Evolutionary conservation across 208 protist species (phyloP).

Genomic region (Wallacemonas sp.): DNA sequence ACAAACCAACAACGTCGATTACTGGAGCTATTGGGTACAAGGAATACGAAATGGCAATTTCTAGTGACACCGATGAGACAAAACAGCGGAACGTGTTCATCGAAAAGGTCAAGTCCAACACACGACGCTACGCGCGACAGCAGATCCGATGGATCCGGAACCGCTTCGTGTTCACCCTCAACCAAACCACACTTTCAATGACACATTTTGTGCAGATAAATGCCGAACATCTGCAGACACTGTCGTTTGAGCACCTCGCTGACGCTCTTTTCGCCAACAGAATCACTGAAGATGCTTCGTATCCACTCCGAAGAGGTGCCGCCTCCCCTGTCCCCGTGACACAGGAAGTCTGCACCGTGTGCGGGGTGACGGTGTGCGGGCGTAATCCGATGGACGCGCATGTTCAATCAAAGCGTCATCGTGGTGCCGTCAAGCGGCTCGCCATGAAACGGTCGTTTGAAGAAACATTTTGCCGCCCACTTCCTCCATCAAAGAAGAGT

Average conservation of each 20-base stretch:
- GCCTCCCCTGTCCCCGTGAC: conserved; percentile 21
- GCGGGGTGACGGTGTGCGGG: conserved; percentile 56
- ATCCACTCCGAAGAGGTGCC: not conserved
- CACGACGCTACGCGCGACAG: conserved; percentile 74
- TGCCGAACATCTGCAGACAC: not conserved
- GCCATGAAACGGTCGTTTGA: conserved; percentile 47
- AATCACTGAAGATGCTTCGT: not conserved
- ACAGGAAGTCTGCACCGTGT: conserved; percentile 58
- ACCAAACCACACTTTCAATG: conserved; percentile 6
- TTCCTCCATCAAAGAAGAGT: conserved; percentile 48
- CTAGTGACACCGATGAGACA: not conserved
- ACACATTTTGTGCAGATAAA: conserved; percentile 39
- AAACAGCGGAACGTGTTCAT: conserved; percentile 25
- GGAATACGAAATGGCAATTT: conserved; percentile 42
- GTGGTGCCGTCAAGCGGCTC: conserved; percentile 42
- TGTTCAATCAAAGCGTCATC: conserved; percentile 67
- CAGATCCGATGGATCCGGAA: conserved; percentile 84
- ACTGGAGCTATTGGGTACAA: conserved; percentile 80
- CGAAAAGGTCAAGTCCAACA: conserved; percentile 69
- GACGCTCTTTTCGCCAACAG: not conserved
- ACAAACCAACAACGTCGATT: conserved; percentile 27
- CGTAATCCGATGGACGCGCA: conserved; percentile 49
- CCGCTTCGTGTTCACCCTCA: conserved; percentile 50
- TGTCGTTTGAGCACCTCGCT: not conserved
- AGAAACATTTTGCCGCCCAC: conserved; percentile 55